Base-by-base conservation (phyloP, 2,329 filamentous ascomycete genomes). In the Ophiostoma perfectum region DNA sequence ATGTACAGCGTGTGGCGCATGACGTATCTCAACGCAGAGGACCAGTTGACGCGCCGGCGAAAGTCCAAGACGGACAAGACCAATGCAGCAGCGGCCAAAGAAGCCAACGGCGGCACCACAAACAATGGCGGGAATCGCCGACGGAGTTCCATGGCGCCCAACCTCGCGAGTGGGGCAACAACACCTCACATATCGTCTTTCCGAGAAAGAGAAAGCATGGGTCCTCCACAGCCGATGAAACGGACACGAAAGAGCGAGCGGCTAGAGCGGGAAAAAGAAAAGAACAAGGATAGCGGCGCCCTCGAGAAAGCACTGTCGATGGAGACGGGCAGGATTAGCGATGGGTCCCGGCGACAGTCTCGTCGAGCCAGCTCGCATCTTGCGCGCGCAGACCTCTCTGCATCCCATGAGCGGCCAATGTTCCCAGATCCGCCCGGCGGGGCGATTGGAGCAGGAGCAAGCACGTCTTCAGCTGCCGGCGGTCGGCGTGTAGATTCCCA, bases 331-430 rank as follows among this genome's bases (percentile, higher is more conserved):
- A 84, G 83, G 68, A 81, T 80, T 11, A 75, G 77, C n/a, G 81
- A 82, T 16, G 81, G 81, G 12, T 83, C 83, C 0, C 80, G 86
- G 66, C 81, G 86, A 70, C 86, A 86, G 70, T 89, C 87, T 18
- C 87, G 95, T 60, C 87, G 95, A 66, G 90, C 98, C 39, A 99
- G 95, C 80, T 98, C 94, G 16, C 85, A 97, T 79, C 82, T 97
- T 67, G 93, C 93, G 16, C 85, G 94, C 74, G 90, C 91, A 44
- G 94, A 97, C 75, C 81, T 97, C 27, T 94, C 92, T 0, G 89
- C 91, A 9, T 95, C 90, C 16, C 91, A 94, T 72, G 93, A 96
- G 73, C 85, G 91, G 74, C 84, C 88, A 0, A 85, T 88, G n/a
- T 96, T 96, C 75, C 85, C 88, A 41, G 93, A 97, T 65, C 85